Evolutionary conservation across 495 filamentous ascomycete species (phyloP), one percentile per base, ranked within the genome.

Genomic region (Terfezia claveryi): DNA sequence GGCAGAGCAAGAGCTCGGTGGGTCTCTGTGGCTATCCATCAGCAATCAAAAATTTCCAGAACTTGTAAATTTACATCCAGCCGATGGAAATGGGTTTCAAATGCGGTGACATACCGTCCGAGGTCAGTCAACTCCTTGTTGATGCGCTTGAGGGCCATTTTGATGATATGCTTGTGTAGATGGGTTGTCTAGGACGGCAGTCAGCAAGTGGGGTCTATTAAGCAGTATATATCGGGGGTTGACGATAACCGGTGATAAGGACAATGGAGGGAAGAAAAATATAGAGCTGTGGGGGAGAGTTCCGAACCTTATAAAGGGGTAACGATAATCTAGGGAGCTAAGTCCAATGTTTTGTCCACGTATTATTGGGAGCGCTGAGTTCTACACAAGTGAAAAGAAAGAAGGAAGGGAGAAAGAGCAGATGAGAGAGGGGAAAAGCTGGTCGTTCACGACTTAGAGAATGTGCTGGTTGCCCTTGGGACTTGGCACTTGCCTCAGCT

Each of bases 101-200:
- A 32, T 32, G 27, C 7, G 50, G 10, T 12, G 27, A 69, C 79
- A 69, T 94, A 98, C 89, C 91, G 87, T 75, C 91, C 91, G 68
- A 98, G 81, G 68, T 98, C 91, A 73, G 87, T 85, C 73, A 98
- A 83, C 78, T 98, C 91, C 81, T 96, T 98, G 80, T 94, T 95
- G 75, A 98, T 98, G 71, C 91, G 79, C 85, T 98, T 98, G 68
- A 98, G 81, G 73, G 91, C 91, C 91, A 98, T 98, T 64, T 64
- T 70, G 70, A 32, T 7, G 27, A 32, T 32, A 32, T 32, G 65
- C 55, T 63, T 65, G 61, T 68, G 60, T 62, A 55, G 55, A 49
- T 58, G 59, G 62, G 46, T 52, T 56, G 56, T 57, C 56, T 51
- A 54, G 59, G 56, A 54, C 32, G 38, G 58, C 49, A 32, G 4